Conservation (phyloP, 2,329 filamentous ascomycete genomes). For the Diaporthe ampelina region DNA sequence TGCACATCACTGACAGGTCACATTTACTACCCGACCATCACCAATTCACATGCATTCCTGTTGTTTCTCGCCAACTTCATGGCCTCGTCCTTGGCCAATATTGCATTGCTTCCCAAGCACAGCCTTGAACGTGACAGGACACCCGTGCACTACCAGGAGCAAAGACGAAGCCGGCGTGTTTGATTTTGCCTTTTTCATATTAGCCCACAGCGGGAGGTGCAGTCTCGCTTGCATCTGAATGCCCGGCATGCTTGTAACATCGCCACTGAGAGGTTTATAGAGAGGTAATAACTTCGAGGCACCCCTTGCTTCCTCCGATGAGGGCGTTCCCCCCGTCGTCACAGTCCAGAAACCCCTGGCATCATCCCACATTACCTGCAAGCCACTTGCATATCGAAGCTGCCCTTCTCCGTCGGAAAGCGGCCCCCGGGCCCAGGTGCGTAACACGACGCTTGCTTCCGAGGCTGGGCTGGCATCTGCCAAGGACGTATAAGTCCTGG, state of each 20-base stretch:
- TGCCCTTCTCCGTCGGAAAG: constrained; percentile 30
- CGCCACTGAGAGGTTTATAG: neutral
- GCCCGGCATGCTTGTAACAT: neutral
- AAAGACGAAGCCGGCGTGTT: neutral
- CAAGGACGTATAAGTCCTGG: neutral
- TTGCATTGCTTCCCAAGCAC: neutral
- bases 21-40: neutral
- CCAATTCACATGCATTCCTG: neutral
- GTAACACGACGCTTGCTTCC: constrained; percentile 33
- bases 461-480: constrained; percentile 25
- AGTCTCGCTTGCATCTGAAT: neutral
- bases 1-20: constrained; percentile 30
- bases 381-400: constrained; percentile 37
- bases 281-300: neutral
- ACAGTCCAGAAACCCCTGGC: neutral
- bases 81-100: neutral
- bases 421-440: constrained; percentile 20
- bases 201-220: neutral
- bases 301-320: neutral
- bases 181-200: neutral
- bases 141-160: neutral
- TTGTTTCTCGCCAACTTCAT: too few species aligned
- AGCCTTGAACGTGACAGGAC: neutral
- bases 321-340: neutral
- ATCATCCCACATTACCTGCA: constrained; percentile 32